Percentiles rank a stretch among this genome's conserved stretches.
Conservation (phyloP, 2,329 filamentous ascomycete genomes). For the Fusarium graminum region DNA sequence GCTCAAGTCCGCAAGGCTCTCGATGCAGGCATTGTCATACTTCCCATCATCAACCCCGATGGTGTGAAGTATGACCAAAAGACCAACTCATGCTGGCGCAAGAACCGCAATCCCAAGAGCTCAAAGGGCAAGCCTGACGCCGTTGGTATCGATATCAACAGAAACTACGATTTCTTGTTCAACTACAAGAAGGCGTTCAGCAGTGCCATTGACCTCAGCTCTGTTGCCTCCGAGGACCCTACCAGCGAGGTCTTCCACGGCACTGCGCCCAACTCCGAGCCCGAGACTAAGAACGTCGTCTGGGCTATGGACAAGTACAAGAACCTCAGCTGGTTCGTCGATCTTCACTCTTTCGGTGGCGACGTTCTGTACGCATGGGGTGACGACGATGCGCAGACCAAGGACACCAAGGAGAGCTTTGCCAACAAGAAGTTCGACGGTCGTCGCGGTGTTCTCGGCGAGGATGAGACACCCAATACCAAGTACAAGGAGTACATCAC, state of each 20-base stretch:
- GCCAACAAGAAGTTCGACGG: conserved; percentile 65
- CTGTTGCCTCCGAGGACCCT: conserved; percentile 57
- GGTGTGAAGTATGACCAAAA: conserved; percentile 66
- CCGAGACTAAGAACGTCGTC: conserved; percentile 67
- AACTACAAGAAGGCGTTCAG: conserved; percentile 63
- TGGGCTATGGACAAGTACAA: conserved; percentile 64
- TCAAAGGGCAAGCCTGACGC: conserved; percentile 51
- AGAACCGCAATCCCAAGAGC: conserved; percentile 64
- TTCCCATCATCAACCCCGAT: conserved; percentile 68
- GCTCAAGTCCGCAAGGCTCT: conserved; percentile 65
- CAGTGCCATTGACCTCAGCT: conserved; percentile 52
- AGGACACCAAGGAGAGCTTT: conserved; percentile 63
- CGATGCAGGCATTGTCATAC: conserved; percentile 65
- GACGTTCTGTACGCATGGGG: conserved; percentile 69
- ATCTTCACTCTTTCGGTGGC: conserved; percentile 68
- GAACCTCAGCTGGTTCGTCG: conserved; percentile 68
- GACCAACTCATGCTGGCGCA: conserved; percentile 66
- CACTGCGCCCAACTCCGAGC: conserved; percentile 64
- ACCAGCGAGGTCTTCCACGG: conserved; percentile 64
- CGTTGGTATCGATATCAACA: conserved; percentile 66
- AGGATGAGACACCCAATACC: conserved; percentile 50
- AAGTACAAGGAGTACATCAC: conserved; percentile 62
- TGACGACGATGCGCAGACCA: conserved; percentile 65
- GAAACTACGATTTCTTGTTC: conserved; percentile 71
- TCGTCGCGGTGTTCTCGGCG: conserved; percentile 61